phyloP scores from a whole-genome alignment of 352 stramenopile genomes.

The Saprolegnia diclina region DNA sequence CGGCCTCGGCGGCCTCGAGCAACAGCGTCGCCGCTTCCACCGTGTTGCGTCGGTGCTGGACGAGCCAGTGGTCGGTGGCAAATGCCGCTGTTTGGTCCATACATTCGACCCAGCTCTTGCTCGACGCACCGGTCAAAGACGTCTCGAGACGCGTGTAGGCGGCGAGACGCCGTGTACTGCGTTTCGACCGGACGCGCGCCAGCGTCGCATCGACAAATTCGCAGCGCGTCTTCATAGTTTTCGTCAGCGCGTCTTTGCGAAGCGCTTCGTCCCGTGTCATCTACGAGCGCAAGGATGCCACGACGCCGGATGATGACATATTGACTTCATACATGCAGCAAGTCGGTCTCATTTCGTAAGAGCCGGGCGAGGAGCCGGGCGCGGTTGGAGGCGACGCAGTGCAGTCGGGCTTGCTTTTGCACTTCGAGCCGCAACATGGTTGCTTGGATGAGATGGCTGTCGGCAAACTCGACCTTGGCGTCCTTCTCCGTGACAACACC shows the following conservation, averaged over 20 bases:
- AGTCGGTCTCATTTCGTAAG: constrained; percentile 3
- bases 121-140: not conserved
- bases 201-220: not conserved
- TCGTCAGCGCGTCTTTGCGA: not conserved
- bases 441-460: constrained; percentile 13
- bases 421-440: constrained; percentile 20
- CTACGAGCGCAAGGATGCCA: not conserved
- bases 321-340: not conserved
- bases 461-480: constrained; percentile 5
- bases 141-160: not conserved
- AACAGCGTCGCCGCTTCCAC: constrained; percentile 63
- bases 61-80: constrained; percentile 20
- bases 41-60: constrained; percentile 51
- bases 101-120: not conserved
- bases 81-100: constrained; percentile 10
- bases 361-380: constrained; percentile 12
- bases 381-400: not conserved
- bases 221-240: not conserved
- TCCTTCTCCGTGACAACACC: not conserved
- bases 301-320: not conserved
- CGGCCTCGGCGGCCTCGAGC: constrained; percentile 42
- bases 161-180: not conserved
- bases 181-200: not conserved
- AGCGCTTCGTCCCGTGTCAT: constrained; percentile 5
- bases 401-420: constrained; percentile 21